Evolutionary conservation across 2,329 filamentous ascomycete genomes (phyloP), one percentile per base, ranked within the genome.

Genomic region (Ophiostoma ulmi): DNA sequence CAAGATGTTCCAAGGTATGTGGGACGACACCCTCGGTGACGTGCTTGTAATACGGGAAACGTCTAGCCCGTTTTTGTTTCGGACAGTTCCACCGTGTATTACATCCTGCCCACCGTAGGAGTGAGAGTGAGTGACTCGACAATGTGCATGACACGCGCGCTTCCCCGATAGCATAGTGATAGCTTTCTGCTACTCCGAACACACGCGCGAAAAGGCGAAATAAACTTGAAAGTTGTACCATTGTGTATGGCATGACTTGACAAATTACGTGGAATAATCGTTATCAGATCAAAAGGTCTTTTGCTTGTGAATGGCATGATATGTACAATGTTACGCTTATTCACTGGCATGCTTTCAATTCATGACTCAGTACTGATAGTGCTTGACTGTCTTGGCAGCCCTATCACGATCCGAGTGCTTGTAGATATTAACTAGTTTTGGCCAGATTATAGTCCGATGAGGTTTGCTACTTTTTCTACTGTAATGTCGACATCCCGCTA

Each of bases 71-170:
- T 63, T 63, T 63, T 63, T 22, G 26, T 17, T 36, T 63, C 58
- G 31, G 31, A 35, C 2, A 35, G 58, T 36, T 36, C 31, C 58
- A 58, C 52, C n/a, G 17, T 36, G 31, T n/a, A 31, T 31, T 31
- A 36, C 11, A 76, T 63, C 58, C 10, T n/a, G 31, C 58, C 58
- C 26, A 13, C 22, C 6, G 31, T 22, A 36, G 3, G 44, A 48
- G 17, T 20, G n/a, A 11, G 6, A 20, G 14, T n/a, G 44, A 48
- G 31, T 63, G 58, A 63, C 58, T 63, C 58, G 58, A n/a, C 31
- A 63, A 5, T 13, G 26, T 13, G 7, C 1, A 22, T 2, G 22
- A 26, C 26, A 36, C 3, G 31, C 14, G 2, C 31, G 6, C 36
- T 36, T 36, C 36, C 31, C 26, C 4, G 26, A 58, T 58, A 11